Base-by-base conservation (phyloP, 441 rosid species). In the Gossypium trilobum region DNA sequence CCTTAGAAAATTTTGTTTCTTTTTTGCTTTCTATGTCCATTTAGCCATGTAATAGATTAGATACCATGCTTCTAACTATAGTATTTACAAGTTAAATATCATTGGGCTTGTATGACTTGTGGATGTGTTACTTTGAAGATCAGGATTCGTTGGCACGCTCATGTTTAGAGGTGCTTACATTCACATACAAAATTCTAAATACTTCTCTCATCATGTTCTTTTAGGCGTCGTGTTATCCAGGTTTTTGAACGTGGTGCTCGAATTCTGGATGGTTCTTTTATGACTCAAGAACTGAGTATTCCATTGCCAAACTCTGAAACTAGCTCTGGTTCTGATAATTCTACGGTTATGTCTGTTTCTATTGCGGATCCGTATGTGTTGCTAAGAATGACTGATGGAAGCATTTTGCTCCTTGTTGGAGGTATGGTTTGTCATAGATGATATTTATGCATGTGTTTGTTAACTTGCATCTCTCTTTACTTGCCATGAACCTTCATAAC, bases 201-300 rank as follows among this genome's bases (percentile, higher is more conserved):
- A 58, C 57, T 25, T 63, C 20, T 73, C 71, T 54, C 55, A 52
- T 73, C 27, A 27, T 25, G 66, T 77, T 79, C 79, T 72, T 81
- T 42, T 79, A 95, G 98, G 84, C 97, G 97, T 77, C 89, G 98
- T 73, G 99, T 95, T 79, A 83, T 95, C 73, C 99, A 95, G 81
- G 95, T 95, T 73, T 90, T 73, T 75, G 98, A 95, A 82, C 93
- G 85, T 55, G 98, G 97, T 84, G 97, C 91, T 58, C 96, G 96
- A 48, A 86, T 95, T 82, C 86, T 95, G 66, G 97, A 95, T 84
- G 99, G 99, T 83, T 82, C 98, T 77, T 90, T 89, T 87, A 89
- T 87, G 98, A 91, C 92, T 75, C 97, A 95, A 78, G 96, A 91
- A 76, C 81, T 95, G 74, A 89, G 78, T 85, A 88, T 95, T 76